Evolutionary conservation across 495 filamentous ascomycete genomes (phyloP), one percentile per base, ranked within the genome.

Genomic region (Penicillium nucicola): DNA sequence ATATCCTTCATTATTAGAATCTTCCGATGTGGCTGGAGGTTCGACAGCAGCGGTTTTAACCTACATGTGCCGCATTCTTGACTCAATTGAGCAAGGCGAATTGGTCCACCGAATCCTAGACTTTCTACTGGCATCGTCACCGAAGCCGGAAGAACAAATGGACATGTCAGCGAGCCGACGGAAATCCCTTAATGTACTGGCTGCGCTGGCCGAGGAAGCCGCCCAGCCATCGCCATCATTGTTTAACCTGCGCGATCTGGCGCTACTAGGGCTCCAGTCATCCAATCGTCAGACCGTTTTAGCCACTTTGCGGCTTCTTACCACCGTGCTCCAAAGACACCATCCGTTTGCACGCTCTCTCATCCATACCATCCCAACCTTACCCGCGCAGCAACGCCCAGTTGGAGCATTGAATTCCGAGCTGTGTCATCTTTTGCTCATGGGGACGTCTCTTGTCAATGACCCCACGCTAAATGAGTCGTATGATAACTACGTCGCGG

Each of bases 21-120:
- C 95, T 5, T 97, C 93, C 0, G 93, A 99, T 72, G 83, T 90
- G 25, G 90, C 97, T 69, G 95, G 93, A 28, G 95, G 95, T 31
- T 97, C 95, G 2, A 93, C 92, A 5, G 91, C 97, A 5, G 92
- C 93, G 2, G 95, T 97, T 17, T 71, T 99, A 48, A 97, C 91
- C 2, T 97, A 99, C 67, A 78, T 97, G 20, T 86, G 86, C 46
- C 86, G 89, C 46, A 90, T 97, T 46, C 78, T 99, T 4, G 91
- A 96, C 56, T 86, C 87, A 0, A 77, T 99, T 5, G 88, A 96
- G 32, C 88, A 97, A 64, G 87, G 90, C 5, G 91, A 97, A 56
- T 84, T 98, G 61, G 86, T 97, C 41, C 86, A 95, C 57, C 81
- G 96, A 45, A 95, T 95, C 31, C 78, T 98, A n/a, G 85, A 90